Evolutionary conservation across 805 yeast species (phyloP).

Genomic region (Metschnikowia lachancei): DNA sequence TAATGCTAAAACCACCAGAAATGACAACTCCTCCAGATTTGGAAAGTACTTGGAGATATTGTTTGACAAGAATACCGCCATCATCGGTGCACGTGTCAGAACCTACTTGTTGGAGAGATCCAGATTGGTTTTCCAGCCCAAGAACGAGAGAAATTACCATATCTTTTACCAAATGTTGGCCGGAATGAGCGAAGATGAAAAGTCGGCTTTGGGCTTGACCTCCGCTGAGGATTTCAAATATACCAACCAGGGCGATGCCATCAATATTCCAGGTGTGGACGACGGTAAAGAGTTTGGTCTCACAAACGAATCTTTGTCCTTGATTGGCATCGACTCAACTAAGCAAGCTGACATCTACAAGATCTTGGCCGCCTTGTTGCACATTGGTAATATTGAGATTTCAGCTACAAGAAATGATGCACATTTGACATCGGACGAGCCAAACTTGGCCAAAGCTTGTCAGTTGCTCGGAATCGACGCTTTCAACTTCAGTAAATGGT

Average conservation of each 20-base stretch:
- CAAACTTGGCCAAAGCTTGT: conserved; percentile 77
- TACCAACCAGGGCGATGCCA: conserved; percentile 84
- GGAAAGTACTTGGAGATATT: conserved; percentile 93
- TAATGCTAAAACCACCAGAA: conserved; percentile 95
- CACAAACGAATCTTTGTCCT: conserved; percentile 70
- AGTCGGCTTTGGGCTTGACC: conserved; percentile 57
- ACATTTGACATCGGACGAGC: conserved; percentile 78
- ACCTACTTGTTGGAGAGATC: conserved; percentile 92
- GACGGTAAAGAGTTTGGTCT: conserved; percentile 74
- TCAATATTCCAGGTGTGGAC: conserved; percentile 70
- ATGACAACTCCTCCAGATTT: conserved; percentile 95
- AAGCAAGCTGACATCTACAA: conserved; percentile 69
- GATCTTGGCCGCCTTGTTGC: conserved; percentile 82
- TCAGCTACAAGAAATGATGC: conserved; percentile 85
- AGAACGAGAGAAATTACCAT: conserved; percentile 89
- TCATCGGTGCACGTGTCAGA: conserved; percentile 92
- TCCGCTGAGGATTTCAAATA: conserved; percentile 70
- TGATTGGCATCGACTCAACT: conserved; percentile 67
- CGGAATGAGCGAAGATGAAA: conserved; percentile 62
- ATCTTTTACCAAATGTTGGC: conserved; percentile 85
- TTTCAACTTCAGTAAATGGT: conserved; percentile 77
- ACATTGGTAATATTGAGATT: conserved; percentile 88
- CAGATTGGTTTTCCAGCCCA: conserved; percentile 89
- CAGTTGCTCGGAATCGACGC: conserved; percentile 81
- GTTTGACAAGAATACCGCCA: conserved; percentile 69